phyloP scores from a whole-genome alignment of 2,329 filamentous ascomycete species.

The Sphaerulina populicola region DNA sequence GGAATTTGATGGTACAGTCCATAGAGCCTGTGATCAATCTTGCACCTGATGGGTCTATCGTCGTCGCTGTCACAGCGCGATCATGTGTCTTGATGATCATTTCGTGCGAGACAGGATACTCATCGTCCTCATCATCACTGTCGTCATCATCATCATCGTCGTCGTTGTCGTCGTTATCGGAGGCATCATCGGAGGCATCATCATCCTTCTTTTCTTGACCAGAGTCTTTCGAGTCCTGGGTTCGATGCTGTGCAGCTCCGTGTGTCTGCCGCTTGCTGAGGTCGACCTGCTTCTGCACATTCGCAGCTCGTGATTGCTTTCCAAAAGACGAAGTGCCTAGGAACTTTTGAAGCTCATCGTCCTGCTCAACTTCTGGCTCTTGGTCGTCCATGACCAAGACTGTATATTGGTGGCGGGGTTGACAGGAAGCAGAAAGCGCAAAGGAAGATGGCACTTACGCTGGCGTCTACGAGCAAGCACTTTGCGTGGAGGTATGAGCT shows the following conservation, averaged over 20 bases:
- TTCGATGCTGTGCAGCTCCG: constrained; percentile 22
- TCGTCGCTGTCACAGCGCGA: constrained; percentile 71
- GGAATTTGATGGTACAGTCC: constrained; percentile 84
- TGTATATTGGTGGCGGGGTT: not conserved
- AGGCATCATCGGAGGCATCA: constrained; percentile 38
- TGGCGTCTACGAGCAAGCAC: not conserved
- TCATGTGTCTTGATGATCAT: constrained; percentile 88
- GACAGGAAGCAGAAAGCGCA: constrained; percentile 12
- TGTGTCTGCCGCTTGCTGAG: constrained; percentile 54
- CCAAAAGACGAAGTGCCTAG: constrained; percentile 77
- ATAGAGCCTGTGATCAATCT: constrained; percentile 83
- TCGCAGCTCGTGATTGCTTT: constrained; percentile 64
- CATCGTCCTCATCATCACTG: constrained; percentile 65
- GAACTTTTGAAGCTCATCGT: constrained; percentile 67
- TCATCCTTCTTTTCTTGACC: constrained; percentile 41
- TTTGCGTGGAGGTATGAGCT: not conserved
- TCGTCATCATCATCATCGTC: constrained; percentile 52
- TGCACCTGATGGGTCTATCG: constrained; percentile 75
- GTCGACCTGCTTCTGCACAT: constrained; percentile 74
- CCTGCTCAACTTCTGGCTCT: constrained; percentile 33
- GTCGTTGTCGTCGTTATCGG: constrained; percentile 50
- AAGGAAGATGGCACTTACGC: constrained; percentile 21
- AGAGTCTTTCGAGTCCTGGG: constrained; percentile 3
- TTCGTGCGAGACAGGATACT: constrained; percentile 88
- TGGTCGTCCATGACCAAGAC: constrained; percentile 18